Evolutionary conservation across 441 rosid genomes (phyloP).

Genomic region (Viola pubescens): DNA sequence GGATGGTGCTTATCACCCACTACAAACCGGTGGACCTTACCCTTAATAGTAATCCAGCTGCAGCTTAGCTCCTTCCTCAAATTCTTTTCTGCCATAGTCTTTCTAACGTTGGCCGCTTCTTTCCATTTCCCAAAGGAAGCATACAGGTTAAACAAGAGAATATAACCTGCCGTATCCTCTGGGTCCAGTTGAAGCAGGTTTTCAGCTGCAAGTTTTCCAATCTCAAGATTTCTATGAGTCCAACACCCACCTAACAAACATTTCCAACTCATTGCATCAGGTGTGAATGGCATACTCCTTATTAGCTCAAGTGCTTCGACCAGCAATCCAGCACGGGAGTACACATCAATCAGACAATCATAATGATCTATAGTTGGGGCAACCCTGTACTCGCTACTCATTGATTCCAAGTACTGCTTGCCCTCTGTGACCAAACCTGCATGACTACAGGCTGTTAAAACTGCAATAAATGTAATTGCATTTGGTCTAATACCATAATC

Average conservation of each 20-base stretch:
- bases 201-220: conserved; percentile 57
- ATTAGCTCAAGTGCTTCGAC: conserved; percentile 45
- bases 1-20: conserved; percentile 59
- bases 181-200: conserved; percentile 50
- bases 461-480: conserved; percentile 57
- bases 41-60: conserved; percentile 53
- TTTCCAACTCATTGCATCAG: conserved; percentile 76
- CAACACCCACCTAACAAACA: conserved; percentile 72
- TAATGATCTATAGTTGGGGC: conserved; percentile 60
- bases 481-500: conserved; percentile 47
- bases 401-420: conserved; percentile 33
- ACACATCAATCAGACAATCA: conserved; percentile 62
- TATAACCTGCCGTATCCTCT: conserved; percentile 55
- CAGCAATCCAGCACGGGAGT: conserved; percentile 69
- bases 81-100: conserved; percentile 50
- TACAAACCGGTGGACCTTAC: conserved; percentile 55
- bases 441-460: conserved; percentile 75
- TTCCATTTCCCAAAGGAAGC: conserved; percentile 37
- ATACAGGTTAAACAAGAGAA: conserved; percentile 61
- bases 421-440: conserved; percentile 60
- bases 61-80: conserved; percentile 74
- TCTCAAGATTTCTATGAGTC: conserved; percentile 50
- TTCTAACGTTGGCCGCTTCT: conserved; percentile 44
- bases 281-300: conserved; percentile 34
- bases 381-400: conserved; percentile 39